Evolutionary conservation across 2,329 filamentous ascomycete genomes (phyloP), one percentile per base, ranked within the genome.

Genomic region (Sporothrix brunneoviolacea): DNA sequence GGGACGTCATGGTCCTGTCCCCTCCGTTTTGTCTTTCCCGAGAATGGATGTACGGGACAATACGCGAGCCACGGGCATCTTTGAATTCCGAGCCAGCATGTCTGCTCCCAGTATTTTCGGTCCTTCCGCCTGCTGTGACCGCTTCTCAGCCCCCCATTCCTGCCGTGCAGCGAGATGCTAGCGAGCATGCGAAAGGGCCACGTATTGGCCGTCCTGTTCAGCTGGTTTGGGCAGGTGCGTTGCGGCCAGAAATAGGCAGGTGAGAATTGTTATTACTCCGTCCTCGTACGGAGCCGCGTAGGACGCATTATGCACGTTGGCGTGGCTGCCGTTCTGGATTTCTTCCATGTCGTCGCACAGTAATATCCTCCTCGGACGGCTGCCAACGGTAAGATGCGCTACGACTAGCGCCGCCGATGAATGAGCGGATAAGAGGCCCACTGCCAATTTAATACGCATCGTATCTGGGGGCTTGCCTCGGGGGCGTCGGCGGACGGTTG

Each of bases 61-160:
- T 48, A 13, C 18, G 45, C 45, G 24, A 33, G 35, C 35, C 32
- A 27, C 33, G 32, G 43, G 43, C 33, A 48, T 48, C 36, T 18
- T 32, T 18, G 45, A 38, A 48, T 48, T 48, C 36, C 45, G 36
- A 6, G 16, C 19, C 37, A 22, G 43, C 22, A 46, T 30, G 43
- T 3, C 22, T n/a, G n/a, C n/a, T n/a, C 32, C 22, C n/a, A 15
- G 15, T 37, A 21, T 33, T n/a, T n/a, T 36, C 33, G 21, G 28
- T 38, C 16, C 10, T n/a, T n/a, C 12, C 24, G 13, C 21, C 19
- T 4, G 8, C 19, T n/a, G 22, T 13, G 16, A n/a, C 16, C 40
- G 24, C 16, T 43, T 30, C 24, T 33, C n/a, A n/a, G n/a, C n/a
- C n/a, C n/a, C n/a, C n/a, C 48, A 51, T 46, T 46, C 48, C 48